Evolutionary conservation across 805 yeast genomes (phyloP), one percentile per base, ranked within the genome.

Genomic region (Candida odintsovae): DNA sequence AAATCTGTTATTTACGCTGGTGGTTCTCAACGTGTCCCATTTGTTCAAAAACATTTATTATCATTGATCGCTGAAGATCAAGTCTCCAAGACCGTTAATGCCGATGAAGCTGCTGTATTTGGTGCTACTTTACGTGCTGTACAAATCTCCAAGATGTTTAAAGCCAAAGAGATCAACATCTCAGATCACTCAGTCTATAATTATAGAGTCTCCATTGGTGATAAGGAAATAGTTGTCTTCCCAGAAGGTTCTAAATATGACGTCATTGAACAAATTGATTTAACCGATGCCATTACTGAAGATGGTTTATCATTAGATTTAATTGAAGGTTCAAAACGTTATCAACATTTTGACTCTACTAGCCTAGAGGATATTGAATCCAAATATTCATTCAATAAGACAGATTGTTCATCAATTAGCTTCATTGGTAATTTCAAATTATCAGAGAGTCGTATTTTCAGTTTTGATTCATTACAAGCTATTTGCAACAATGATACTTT

Each of bases 31-130:
- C 80, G 99, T 63, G 86, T 89, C 26, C 99, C 99, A 15, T 75
- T 86, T 58, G 85, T 94, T 41, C 94, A 89, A 65, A 73, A 77
- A 47, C 77, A 75, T 44, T 68, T 88, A 48, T 50, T 62, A 2
- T 61, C 75, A 2, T 69, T 80, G 39, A 67, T 83, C 38, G 88
- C 84, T 1, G 78, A 78, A 18, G 83, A 78, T 3, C 61, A 70
- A 42, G 71, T 90, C 36, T 75, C 95, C 20, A 89, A 83, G 64
- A 87, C 83, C 43, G 95, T 94, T 40, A 94, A 94, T 65, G 94
- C 99, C 0, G 99, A 94, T 66, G 99, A 94, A 69, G 82, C 97
- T 40, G 88, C 88, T 44, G 96, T 88, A 13, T 73, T 87, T 56
- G 99, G 99, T 42, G 80, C 95, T 2, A 80, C 96, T n/a, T 69